These are phyloP conservation scores for Saccharum hybrid DNA, from an alignment of 202 grass and related monocot genomes.

Conservation along the genomic window DNA sequence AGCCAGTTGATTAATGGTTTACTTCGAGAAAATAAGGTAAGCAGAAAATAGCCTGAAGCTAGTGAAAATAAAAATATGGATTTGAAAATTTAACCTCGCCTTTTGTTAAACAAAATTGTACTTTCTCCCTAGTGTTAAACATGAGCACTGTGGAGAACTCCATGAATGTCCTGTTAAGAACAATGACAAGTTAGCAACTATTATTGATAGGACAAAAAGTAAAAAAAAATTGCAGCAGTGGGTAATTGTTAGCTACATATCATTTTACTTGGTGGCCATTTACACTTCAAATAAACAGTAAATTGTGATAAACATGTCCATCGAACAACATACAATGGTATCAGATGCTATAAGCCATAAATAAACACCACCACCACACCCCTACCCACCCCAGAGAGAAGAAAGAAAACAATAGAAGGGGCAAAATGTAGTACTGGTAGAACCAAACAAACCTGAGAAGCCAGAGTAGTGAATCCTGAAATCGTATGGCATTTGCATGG, in stretches of 20 bases:
- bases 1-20: slow-evolving; percentile 8
- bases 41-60: slow-evolving; percentile 23
- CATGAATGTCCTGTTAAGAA: slow-evolving; percentile 70
- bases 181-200: slow-evolving; percentile 34
- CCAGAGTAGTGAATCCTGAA: slow-evolving; percentile 85
- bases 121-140: slow-evolving; percentile 27
- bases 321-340: background rate
- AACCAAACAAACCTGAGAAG: slow-evolving; percentile 72
- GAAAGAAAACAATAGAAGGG: background rate
- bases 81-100: slow-evolving; percentile 60
- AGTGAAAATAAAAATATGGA: slow-evolving; percentile 24
- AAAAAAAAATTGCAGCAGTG: background rate
- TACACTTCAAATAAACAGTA: slow-evolving; percentile 32
- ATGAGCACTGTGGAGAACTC: slow-evolving; percentile 70
- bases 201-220: background rate
- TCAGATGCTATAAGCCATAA: slow-evolving; percentile 30
- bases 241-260: slow-evolving; percentile 12
- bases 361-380: background rate
- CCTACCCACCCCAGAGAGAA: background rate
- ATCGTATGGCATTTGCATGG: slow-evolving; percentile 67
- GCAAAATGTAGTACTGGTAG: background rate
- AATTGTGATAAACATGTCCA: slow-evolving; percentile 15
- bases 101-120: slow-evolving; percentile 53
- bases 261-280: slow-evolving; percentile 34
- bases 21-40: slow-evolving; percentile 16